Evolutionary conservation across 805 yeast species (phyloP).

Genomic region (Sugiyamaella chiloensis): DNA sequence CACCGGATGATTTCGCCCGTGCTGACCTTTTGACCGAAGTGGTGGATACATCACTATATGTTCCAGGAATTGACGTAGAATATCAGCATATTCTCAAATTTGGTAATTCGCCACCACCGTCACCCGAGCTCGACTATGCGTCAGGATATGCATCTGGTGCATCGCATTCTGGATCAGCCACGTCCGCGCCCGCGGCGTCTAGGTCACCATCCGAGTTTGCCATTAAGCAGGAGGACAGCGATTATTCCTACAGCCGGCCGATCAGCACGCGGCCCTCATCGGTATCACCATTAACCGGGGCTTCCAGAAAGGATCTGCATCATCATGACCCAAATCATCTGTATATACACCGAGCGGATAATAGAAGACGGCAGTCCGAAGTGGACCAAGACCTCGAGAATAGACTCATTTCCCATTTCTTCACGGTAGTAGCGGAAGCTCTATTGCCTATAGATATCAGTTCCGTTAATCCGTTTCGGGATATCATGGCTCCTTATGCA

Average conservation of each 20-base stretch:
- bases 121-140: too few species aligned
- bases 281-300: background rate
- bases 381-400: background rate
- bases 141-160: background rate
- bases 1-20: background rate
- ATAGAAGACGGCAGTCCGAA: background rate
- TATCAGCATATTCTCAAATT: conserved; percentile 12
- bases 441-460: conserved; percentile 12
- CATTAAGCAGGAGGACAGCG: conserved; percentile 1
- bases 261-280: background rate
- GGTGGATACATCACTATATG: conserved; percentile 2
- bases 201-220: background rate
- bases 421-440: conserved; percentile 10
- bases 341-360: background rate
- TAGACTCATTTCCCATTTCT: conserved; percentile 14
- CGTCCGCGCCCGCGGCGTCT: background rate
- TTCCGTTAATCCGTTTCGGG: conserved; percentile 15
- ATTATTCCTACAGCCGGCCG: background rate
- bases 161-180: background rate
- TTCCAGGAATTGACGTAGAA: conserved; percentile 7
- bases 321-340: background rate
- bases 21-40: conserved; percentile 5
- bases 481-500: conserved; percentile 12
- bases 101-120: background rate
- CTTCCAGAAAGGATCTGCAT: background rate